These are phyloP conservation scores for Holtermanniella nyarrowii DNA, from an alignment of 768 basidiomycete genomes.

Conservation along the genomic window DNA sequence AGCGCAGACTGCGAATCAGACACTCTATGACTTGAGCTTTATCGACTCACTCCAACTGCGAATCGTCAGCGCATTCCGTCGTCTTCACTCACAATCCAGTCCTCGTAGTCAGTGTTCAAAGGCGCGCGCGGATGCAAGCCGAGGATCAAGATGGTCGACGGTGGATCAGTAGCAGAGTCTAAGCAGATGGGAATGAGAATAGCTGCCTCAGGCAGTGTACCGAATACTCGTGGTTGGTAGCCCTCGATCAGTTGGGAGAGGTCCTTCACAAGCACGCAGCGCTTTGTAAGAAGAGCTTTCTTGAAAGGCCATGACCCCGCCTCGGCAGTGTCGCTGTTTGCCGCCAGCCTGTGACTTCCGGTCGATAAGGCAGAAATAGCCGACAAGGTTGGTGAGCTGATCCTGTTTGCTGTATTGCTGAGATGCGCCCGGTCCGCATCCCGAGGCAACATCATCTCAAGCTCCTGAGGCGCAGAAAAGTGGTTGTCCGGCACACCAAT, in stretches of 20 bases:
- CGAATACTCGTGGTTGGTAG: conserved; percentile 30
- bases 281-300: conserved; percentile 26
- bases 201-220: conserved; percentile 30
- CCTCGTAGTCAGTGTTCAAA: conserved; percentile 29
- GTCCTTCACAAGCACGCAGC: conserved; percentile 34
- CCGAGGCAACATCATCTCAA: conserved; percentile 8
- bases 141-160: conserved; percentile 30
- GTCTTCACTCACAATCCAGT: conserved; percentile 15
- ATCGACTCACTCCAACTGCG: conserved; percentile 1
- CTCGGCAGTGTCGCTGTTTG: background rate
- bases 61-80: background rate
- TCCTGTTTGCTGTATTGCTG: conserved; percentile 7
- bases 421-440: background rate
- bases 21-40: conserved; percentile 1
- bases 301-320: conserved; percentile 30
- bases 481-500: conserved; percentile 26
- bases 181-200: conserved; percentile 34
- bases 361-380: conserved; percentile 30
- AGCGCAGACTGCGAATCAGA: conserved; percentile 9
- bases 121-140: conserved; percentile 34
- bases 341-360: background rate
- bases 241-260: conserved; percentile 20
- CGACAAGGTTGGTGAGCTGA: conserved; percentile 27
- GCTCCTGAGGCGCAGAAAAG: conserved; percentile 7
- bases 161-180: conserved; percentile 22